phyloP scores from a whole-genome alignment of 371 early-diverging fungal genomes.

The Funneliformis caledonium region DNA sequence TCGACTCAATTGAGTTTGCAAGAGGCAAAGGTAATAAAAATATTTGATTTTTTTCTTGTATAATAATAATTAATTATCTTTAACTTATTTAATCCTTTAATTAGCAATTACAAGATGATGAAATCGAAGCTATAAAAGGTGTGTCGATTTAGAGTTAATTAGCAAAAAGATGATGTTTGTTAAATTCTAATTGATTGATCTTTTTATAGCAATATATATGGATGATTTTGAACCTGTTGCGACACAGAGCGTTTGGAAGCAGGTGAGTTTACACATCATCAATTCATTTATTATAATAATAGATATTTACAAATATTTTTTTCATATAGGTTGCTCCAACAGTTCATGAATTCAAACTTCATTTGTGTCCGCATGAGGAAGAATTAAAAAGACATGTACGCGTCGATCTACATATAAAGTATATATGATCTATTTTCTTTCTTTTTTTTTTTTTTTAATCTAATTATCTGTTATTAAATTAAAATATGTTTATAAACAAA shows the following conservation, averaged over 20 bases:
- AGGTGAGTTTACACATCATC: slow-evolving; percentile 31
- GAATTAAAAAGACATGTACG: slow-evolving; percentile 59
- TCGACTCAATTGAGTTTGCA: background rate
- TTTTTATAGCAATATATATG: slow-evolving; percentile 61
- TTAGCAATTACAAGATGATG: slow-evolving; percentile 73
- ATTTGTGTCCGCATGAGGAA: slow-evolving; percentile 58
- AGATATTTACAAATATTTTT: background rate
- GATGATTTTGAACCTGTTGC: slow-evolving; percentile 70
- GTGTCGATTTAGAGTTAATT: slow-evolving; percentile 26
- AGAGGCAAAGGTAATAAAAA: background rate
- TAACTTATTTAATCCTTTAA: background rate
- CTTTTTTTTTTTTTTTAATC: background rate
- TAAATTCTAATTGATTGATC: background rate
- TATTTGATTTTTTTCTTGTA: slow-evolving; percentile 30
- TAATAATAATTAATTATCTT: background rate
- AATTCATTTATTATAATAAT: background rate
- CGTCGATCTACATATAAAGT: slow-evolving; percentile 65
- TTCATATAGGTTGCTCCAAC: slow-evolving; percentile 55
- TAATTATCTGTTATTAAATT: slow-evolving; percentile 1
- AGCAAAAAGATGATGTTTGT: background rate
- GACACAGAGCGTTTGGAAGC: slow-evolving; percentile 77
- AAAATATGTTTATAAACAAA: slow-evolving; percentile 35
- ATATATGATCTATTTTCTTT: slow-evolving; percentile 26
- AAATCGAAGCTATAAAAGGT: slow-evolving; percentile 74
- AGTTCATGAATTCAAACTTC: slow-evolving; percentile 72